phyloP scores from a whole-genome alignment of 306 rosid species.

The Sechiopsis laciniata region DNA sequence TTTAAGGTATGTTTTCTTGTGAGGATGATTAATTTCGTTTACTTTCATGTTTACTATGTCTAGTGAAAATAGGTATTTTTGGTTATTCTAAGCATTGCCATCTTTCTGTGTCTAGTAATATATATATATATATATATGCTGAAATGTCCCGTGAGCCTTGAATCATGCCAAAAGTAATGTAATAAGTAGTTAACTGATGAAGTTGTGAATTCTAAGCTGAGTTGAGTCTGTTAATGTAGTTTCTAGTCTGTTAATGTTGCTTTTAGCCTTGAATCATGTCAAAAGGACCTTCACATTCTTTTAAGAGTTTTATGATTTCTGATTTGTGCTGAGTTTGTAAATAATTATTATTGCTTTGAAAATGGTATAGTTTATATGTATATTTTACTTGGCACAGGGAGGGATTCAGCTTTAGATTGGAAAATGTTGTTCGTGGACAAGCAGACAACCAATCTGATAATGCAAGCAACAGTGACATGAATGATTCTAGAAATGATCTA shows the following conservation, averaged over 20 bases:
- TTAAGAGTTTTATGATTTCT: not conserved
- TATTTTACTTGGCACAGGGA: constrained; percentile 43
- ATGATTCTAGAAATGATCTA: constrained; percentile 57
- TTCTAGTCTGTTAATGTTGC: too few relatives aligned
- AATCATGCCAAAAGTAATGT: not conserved
- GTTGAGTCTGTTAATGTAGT: too few relatives aligned
- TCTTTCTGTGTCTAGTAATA: not conserved
- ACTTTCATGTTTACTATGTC: not conserved
- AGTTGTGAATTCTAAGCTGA: too few relatives aligned
- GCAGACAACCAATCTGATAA: constrained; percentile 58
- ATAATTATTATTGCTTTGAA: not conserved
- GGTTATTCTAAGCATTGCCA: too few relatives aligned
- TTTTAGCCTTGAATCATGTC: not conserved
- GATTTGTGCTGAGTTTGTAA: not conserved
- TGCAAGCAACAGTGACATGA: constrained; percentile 40
- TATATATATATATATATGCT: too few relatives aligned
- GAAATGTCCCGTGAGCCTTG: constrained; percentile 1
- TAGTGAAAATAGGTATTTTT: not conserved
- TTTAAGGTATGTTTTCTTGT: constrained; percentile 51
- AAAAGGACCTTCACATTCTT: not conserved
- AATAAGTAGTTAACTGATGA: too few relatives aligned
- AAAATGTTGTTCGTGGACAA: constrained; percentile 88
- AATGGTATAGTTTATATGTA: constrained; percentile 24
- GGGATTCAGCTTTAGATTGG: constrained; percentile 86
- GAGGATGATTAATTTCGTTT: not conserved